A percentile compares a stretch with the other conserved stretches of the same genome.
These are phyloP conservation scores for Penicillium sclerotigenum DNA, from an alignment of 2,329 filamentous ascomycete genomes.

Conservation along the genomic window DNA sequence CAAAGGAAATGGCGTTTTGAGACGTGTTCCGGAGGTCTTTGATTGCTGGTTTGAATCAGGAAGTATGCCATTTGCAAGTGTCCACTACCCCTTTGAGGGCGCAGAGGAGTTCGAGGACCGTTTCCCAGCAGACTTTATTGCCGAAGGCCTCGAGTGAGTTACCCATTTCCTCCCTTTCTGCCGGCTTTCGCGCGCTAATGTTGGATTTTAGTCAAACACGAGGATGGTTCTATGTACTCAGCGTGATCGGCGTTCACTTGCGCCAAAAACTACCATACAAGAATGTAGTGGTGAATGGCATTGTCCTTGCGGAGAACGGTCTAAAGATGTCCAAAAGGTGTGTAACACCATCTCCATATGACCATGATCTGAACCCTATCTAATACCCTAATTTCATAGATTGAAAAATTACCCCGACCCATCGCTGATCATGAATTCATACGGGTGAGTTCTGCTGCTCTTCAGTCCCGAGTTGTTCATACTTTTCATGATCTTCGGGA, in stretches of 20 bases:
- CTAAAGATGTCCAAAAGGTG: constrained; percentile 96
- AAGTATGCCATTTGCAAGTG: constrained; percentile 88
- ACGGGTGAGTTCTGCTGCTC: constrained; percentile 45
- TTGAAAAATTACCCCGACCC: constrained; percentile 96
- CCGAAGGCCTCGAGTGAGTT: constrained; percentile 58
- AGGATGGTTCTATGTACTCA: constrained; percentile 94
- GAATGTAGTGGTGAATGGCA: constrained; percentile 95
- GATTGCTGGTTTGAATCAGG: constrained; percentile 98
- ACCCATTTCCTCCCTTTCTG: background rate
- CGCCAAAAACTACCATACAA: constrained; percentile 84
- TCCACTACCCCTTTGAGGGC: constrained; percentile 91
- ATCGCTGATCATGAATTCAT: constrained; percentile 74
- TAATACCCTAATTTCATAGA: constrained; percentile 33
- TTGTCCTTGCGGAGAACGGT: constrained; percentile 88
- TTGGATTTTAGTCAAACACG: constrained; percentile 70
- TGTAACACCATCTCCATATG: background rate
- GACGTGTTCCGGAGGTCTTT: constrained; percentile 82
- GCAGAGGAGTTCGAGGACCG: constrained; percentile 72
- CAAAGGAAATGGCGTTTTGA: constrained; percentile 77
- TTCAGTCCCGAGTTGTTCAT: background rate
- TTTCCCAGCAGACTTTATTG: constrained; percentile 92
- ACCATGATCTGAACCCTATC: background rate
- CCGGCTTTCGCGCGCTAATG: background rate
- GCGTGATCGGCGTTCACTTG: constrained; percentile 82
- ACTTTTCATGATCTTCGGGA: background rate